Evolutionary conservation across 2,329 filamentous ascomycete species (phyloP), one percentile per base, ranked within the genome.

Genomic region (Shiraia bambusicola): DNA sequence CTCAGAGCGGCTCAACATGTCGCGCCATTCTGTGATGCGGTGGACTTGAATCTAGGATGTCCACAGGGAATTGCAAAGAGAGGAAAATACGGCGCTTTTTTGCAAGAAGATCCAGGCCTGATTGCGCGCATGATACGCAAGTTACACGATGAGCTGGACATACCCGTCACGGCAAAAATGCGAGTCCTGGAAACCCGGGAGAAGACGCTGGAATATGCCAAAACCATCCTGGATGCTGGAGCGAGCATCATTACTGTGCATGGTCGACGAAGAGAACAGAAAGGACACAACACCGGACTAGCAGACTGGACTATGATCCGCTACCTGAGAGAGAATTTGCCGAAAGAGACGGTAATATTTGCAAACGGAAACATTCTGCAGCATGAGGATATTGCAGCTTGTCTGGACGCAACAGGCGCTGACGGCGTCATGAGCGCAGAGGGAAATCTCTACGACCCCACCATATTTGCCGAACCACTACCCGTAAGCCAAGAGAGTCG

Each of bases 381-480:
- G 65, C 78, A 86, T 44, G 83, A 76, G 0, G 92, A 98, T 64
- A 74, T 98, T 9, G 79, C 85, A 36, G 73, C 73, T 14, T 97
- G 92, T 61, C 72, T 98, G 14, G 80, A 83, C 35, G 88, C 78
- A 4, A 98, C 93, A 1, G 90, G 91, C 1, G 92, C 85, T 2
- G 93, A 98, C 66, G 93, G 80, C 13, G 82, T 98, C 37, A 97
- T 98, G 93, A 92, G 86, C 54, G 93, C 93, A 4, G 93, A 98
- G 70, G 93, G 90, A 0, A 95, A 96, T 63, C 77, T 98, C 0
- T 92, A 89, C 61, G 89, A 98, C 63, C 93, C 93, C 0, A 83
- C 82, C 2, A 86, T 98, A 30, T 98, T 98, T 62, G 82, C 85
- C 11, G 71, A 75, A 24, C 76, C 82, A 12, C 89, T 89, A 0